Evolutionary conservation across 768 basidiomycete species (phyloP).

Genomic region (Tylopilus vinaceipallidus): DNA sequence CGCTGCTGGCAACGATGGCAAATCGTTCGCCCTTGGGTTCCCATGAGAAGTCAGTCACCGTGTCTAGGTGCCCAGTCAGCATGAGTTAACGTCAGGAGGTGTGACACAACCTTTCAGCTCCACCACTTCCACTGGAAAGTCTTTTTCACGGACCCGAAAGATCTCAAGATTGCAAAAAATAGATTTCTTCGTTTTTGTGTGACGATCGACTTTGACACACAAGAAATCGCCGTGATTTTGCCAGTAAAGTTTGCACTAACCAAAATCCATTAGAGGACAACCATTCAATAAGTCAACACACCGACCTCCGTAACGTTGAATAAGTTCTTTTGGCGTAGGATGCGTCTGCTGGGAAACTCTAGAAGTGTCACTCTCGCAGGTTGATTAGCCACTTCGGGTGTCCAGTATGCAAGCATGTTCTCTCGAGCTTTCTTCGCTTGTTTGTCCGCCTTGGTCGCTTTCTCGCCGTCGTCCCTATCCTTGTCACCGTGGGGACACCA

Average conservation of each 20-base stretch:
- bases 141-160: conserved; percentile 95
- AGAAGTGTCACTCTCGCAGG: conserved; percentile 96
- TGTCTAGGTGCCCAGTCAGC: conserved; percentile 50
- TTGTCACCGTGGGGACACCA: conserved; percentile 95
- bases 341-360: conserved; percentile 78
- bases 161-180: conserved; percentile 98
- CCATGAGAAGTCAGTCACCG: conserved; percentile 96
- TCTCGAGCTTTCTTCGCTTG: conserved; percentile 66
- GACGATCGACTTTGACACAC: conserved; percentile 98
- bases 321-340: conserved; percentile 91
- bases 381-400: conserved; percentile 93
- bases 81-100: neutral
- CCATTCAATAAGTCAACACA: conserved; percentile 14
- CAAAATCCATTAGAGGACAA: conserved; percentile 4
- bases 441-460: conserved; percentile 40
- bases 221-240: conserved; percentile 98
- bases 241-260: conserved; percentile 95
- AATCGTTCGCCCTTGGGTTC: conserved; percentile 98
- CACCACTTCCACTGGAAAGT: conserved; percentile 95
- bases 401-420: conserved; percentile 97
- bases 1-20: conserved; percentile 90
- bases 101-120: conserved; percentile 81
- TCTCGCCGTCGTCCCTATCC: conserved; percentile 72
- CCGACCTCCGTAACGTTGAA: conserved; percentile 96
- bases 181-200: conserved; percentile 98